These are phyloP conservation scores for Coniochaeta prunicola DNA, from an alignment of 2,329 filamentous ascomycete genomes.

Conservation along the genomic window DNA sequence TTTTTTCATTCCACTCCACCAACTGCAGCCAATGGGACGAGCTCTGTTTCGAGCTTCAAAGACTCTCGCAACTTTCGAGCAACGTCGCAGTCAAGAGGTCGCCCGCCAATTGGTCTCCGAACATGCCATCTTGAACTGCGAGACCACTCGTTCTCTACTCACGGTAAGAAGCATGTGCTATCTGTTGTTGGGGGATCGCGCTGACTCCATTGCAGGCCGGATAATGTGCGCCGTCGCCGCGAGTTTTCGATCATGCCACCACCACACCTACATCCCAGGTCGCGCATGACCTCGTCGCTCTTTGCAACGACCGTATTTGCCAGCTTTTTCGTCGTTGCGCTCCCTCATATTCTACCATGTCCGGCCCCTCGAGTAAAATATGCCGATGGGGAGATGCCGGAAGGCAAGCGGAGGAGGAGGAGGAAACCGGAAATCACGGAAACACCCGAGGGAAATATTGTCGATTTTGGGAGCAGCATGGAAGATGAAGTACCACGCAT, in stretches of 20 bases:
- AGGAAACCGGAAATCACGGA: constrained; percentile 20
- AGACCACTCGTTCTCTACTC: background rate
- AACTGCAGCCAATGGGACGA: background rate
- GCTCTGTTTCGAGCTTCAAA: background rate
- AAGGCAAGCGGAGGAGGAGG: constrained; percentile 37
- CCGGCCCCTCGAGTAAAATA: constrained; percentile 71
- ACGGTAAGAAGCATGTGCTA: background rate
- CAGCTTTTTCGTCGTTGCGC: constrained; percentile 84
- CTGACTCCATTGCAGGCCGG: background rate
- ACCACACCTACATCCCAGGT: constrained; percentile 86
- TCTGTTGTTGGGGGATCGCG: background rate
- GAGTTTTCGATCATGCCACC: constrained; percentile 58
- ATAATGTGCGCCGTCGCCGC: background rate
- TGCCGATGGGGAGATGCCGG: constrained; percentile 56
- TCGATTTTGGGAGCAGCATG: constrained; percentile 37
- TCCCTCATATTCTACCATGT: constrained; percentile 87
- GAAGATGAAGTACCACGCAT: constrained; percentile 33
- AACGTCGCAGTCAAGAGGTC: background rate
- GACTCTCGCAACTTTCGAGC: background rate
- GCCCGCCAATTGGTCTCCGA: background rate
- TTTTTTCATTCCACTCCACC: background rate
- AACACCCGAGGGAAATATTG: constrained; percentile 32
- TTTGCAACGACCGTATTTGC: constrained; percentile 89
- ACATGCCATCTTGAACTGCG: background rate
- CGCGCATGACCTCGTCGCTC: constrained; percentile 84